phyloP scores from a whole-genome alignment of 2,329 filamentous ascomycete species.

The Polytolypa hystricis region DNA sequence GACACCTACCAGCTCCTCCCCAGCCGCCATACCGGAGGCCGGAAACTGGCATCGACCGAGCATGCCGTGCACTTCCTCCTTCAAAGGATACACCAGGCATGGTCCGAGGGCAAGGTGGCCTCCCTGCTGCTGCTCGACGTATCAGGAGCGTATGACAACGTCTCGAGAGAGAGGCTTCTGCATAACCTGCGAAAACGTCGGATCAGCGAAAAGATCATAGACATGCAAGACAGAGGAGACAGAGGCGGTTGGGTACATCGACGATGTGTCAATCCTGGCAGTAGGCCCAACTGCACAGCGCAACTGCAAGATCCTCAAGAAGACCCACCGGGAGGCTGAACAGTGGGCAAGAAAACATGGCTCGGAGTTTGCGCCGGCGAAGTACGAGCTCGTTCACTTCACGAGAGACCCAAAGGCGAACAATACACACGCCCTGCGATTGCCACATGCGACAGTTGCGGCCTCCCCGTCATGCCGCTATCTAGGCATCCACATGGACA shows the following conservation, averaged over 20 bases:
- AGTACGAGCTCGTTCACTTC: conserved; percentile 18
- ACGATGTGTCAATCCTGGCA: conserved; percentile 9
- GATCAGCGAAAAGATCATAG: neutral
- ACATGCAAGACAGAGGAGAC: conserved; percentile 5
- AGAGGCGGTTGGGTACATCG: conserved; percentile 9
- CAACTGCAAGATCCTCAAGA: conserved; percentile 13
- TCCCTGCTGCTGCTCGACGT: conserved; percentile 11
- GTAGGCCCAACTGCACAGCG: conserved; percentile 5
- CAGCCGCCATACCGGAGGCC: conserved; percentile 6
- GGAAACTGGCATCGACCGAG: conserved; percentile 7
- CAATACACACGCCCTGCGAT: conserved; percentile 10
- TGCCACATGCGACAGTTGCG: conserved; percentile 9
- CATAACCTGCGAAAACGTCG: conserved; percentile 4
- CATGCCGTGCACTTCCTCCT: conserved; percentile 11
- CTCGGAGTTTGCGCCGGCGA: conserved; percentile 14
- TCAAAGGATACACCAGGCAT: conserved; percentile 7
- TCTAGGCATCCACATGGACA: conserved; percentile 17
- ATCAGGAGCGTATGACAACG: conserved; percentile 8
- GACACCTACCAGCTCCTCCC: conserved; percentile 11
- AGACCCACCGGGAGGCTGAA: conserved; percentile 10
- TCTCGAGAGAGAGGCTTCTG: conserved; percentile 1
- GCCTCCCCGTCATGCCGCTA: conserved; percentile 12
- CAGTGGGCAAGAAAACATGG: conserved; percentile 13
- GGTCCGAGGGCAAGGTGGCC: too few relatives aligned
- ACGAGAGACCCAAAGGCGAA: conserved; percentile 11